Percentiles rank a stretch among this genome's conserved stretches.
Conservation (phyloP, 257 asterid species). For the Paraleonurus japonicus region DNA sequence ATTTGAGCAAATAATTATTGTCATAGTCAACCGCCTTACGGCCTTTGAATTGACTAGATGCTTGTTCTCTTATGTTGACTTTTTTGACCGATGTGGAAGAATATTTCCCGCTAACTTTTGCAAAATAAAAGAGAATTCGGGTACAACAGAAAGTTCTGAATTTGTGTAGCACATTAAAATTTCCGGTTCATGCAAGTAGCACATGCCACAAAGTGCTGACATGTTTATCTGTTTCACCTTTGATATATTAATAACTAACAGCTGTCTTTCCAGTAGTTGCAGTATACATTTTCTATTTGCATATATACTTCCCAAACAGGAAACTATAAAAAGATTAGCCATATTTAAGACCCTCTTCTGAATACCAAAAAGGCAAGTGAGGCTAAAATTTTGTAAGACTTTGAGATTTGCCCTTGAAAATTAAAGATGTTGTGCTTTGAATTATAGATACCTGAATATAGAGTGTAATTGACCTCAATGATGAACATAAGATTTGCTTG, state of each 20-base stretch:
- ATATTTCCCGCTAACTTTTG: not conserved
- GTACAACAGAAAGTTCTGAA: not conserved
- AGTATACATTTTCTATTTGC: not conserved
- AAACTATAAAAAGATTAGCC: not conserved
- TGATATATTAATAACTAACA: not conserved
- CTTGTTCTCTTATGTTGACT: not conserved
- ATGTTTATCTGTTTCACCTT: not conserved
- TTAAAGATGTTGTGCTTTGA: not conserved
- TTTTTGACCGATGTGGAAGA: too few species aligned
- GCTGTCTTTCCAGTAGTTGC: too few species aligned
- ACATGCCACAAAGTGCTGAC: not conserved
- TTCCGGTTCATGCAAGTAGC: not conserved
- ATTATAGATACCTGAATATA: too few species aligned
- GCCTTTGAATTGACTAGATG: not conserved
- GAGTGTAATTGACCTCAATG: not conserved
- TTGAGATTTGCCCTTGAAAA: not conserved
- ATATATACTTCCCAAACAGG: not conserved
- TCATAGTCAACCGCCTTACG: not conserved
- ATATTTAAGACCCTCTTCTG: not conserved
- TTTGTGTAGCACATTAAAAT: too few species aligned
- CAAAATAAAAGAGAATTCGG: not conserved
- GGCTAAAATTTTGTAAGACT: not conserved
- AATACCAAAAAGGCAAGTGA: not conserved
- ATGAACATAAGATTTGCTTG: not conserved
- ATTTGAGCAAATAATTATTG: not conserved